phyloP scores from a whole-genome alignment of 352 stramenopile species.

The Phytophthora meadii region DNA sequence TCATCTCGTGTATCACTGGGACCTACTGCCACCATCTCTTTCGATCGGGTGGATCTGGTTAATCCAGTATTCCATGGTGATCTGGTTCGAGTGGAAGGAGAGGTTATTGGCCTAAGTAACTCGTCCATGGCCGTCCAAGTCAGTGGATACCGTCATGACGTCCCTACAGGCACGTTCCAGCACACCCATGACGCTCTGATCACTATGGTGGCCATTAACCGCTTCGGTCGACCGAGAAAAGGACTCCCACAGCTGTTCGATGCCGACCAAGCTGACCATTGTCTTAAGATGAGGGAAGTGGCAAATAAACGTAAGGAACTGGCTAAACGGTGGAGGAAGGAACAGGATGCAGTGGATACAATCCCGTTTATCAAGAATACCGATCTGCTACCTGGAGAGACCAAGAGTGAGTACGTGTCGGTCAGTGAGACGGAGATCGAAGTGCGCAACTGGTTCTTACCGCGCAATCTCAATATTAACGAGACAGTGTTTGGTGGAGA shows the following conservation, averaged over 20 bases:
- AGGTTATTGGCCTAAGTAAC: conserved; percentile 56
- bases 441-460: conserved; percentile 76
- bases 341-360: conserved; percentile 54
- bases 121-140: conserved; percentile 67
- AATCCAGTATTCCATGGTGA: conserved; percentile 67
- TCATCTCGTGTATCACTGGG: conserved; percentile 45
- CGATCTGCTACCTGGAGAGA: conserved; percentile 43
- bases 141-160: conserved; percentile 56
- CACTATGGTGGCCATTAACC: conserved; percentile 72
- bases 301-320: conserved; percentile 50
- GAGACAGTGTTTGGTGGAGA: conserved; percentile 76
- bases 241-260: conserved; percentile 56
- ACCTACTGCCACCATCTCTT: conserved; percentile 56
- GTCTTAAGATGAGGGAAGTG: conserved; percentile 49
- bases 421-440: conserved; percentile 72
- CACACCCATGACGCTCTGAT: conserved; percentile 68
- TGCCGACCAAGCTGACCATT: conserved; percentile 45
- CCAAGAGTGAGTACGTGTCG: conserved; percentile 50
- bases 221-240: conserved; percentile 47
- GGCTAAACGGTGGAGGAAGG: conserved; percentile 45
- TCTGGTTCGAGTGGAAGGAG: conserved; percentile 56
- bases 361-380: conserved; percentile 42
- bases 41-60: conserved; percentile 62
- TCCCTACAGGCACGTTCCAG: conserved; percentile 43
- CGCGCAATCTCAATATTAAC: conserved; percentile 76